These are phyloP conservation scores for Candida dajiaensis DNA, from an alignment of 805 yeast genomes.

Conservation along the genomic window DNA sequence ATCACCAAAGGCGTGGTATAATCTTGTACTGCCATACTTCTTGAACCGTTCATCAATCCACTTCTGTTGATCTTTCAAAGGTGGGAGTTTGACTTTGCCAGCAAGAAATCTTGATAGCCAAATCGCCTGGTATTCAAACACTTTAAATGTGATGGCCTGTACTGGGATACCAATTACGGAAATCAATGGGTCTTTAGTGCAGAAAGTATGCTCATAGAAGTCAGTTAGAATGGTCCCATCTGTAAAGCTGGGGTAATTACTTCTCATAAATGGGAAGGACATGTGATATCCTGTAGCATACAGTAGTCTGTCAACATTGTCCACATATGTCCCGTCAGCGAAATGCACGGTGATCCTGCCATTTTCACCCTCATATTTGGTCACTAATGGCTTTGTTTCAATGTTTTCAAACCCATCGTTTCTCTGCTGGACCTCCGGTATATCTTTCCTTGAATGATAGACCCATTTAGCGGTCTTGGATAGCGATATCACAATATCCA, in stretches of 20 bases:
- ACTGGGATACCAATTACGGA: constrained; percentile 28
- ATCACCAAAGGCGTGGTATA: constrained; percentile 1
- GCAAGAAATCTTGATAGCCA: constrained; percentile 26
- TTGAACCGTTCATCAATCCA: constrained; percentile 19
- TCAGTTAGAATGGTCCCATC: constrained; percentile 21
- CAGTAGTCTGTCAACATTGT: constrained; percentile 44
- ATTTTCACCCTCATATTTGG: constrained; percentile 24
- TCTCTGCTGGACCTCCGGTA: not conserved
- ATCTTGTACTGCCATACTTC: constrained; percentile 24
- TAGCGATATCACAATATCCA: constrained; percentile 35
- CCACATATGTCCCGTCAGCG: constrained; percentile 35
- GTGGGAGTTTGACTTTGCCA: constrained; percentile 27
- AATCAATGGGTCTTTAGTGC: constrained; percentile 25
- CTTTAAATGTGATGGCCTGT: constrained; percentile 29
- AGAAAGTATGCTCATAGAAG: constrained; percentile 27
- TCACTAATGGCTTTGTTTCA: constrained; percentile 32
- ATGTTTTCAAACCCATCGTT: constrained; percentile 5
- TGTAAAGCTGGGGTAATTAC: constrained; percentile 15
- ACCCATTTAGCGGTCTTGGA: not conserved
- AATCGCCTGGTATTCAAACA: constrained; percentile 31
- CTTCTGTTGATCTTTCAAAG: constrained; percentile 21
- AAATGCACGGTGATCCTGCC: constrained; percentile 29
- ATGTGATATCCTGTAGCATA: constrained; percentile 66
- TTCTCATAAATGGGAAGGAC: constrained; percentile 44
- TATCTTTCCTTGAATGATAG: constrained; percentile 3